Evolutionary conservation across 805 yeast species (phyloP).

Genomic region (Starmerella scarabaei): DNA sequence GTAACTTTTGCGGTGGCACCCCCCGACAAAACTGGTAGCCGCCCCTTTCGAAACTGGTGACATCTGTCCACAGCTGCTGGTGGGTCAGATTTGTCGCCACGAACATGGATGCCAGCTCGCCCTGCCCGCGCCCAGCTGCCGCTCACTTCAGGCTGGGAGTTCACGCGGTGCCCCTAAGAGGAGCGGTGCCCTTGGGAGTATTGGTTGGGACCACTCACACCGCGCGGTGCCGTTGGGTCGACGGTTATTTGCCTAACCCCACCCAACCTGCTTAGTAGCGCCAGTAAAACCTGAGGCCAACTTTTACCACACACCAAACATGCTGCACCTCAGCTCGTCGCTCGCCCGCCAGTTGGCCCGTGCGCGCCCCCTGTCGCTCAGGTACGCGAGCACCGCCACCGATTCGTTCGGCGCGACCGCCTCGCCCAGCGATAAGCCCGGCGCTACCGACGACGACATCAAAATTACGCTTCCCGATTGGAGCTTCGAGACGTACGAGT

Average conservation of each 20-base stretch:
- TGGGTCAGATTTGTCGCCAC: constrained; percentile 24
- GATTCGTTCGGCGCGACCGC: constrained; percentile 18
- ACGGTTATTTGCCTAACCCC: neutral
- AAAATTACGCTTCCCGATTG: constrained; percentile 47
- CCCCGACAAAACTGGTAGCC: constrained; percentile 21
- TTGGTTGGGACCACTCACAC: too few species aligned
- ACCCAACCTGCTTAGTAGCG: neutral
- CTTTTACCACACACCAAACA: neutral
- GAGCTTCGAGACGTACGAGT: constrained; percentile 74
- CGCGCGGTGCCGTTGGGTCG: neutral
- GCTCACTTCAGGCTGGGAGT: too few species aligned
- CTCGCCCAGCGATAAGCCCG: constrained; percentile 15
- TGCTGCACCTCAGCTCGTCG: constrained; percentile 14
- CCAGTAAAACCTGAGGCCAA: neutral
- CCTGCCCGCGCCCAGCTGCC: too few species aligned
- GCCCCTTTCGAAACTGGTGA: constrained; percentile 15
- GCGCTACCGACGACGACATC: constrained; percentile 17
- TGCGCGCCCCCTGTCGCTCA: constrained; percentile 5
- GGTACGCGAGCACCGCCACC: constrained; percentile 14
- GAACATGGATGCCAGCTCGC: too few species aligned
- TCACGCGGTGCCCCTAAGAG: too few species aligned
- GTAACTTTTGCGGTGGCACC: constrained; percentile 27
- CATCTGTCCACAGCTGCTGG: constrained; percentile 30
- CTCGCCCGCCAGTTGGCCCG: constrained; percentile 4
- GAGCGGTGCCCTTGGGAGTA: too few species aligned